phyloP scores from a whole-genome alignment of 495 filamentous ascomycete genomes.

The Penicillium diatomitis region DNA sequence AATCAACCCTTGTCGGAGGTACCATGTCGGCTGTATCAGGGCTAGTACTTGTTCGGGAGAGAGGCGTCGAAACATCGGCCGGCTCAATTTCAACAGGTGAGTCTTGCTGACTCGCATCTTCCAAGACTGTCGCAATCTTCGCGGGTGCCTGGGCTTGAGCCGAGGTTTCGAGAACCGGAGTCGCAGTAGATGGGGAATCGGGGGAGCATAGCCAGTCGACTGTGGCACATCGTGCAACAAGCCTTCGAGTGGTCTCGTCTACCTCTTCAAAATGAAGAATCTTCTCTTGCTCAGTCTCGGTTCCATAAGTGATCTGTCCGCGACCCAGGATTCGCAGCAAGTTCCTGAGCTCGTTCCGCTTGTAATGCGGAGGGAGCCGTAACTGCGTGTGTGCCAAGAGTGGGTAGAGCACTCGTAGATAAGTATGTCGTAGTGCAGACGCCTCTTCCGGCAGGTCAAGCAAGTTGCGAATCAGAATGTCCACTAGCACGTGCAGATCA shows the following conservation, averaged over 20 bases:
- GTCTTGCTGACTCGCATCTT: constrained; percentile 7
- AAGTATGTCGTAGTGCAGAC: constrained; percentile 81
- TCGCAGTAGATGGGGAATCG: constrained; percentile 11
- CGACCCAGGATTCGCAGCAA: constrained; percentile 58
- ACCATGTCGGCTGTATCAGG: constrained; percentile 20
- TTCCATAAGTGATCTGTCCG: constrained; percentile 27
- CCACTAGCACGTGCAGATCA: constrained; percentile 85
- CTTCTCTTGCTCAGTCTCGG: constrained; percentile 26
- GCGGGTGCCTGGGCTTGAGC: constrained; percentile 4
- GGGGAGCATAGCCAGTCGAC: constrained; percentile 68
- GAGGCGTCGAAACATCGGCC: constrained; percentile 17
- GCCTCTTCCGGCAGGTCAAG: constrained; percentile 83
- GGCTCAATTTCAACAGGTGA: constrained; percentile 21
- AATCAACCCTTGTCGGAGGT: constrained; percentile 23
- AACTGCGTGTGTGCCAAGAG: constrained; percentile 87
- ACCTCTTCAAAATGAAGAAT: constrained; percentile 82
- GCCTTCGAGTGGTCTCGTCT: constrained; percentile 79
- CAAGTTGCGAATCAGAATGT: constrained; percentile 93
- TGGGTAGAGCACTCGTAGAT: constrained; percentile 89
- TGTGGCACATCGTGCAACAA: constrained; percentile 70
- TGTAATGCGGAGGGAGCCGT: constrained; percentile 76
- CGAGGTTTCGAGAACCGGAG: constrained; percentile 5
- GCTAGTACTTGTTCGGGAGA: constrained; percentile 38
- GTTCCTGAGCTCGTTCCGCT: constrained; percentile 72
- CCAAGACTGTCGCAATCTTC: constrained; percentile 19